Conservation (phyloP, 257 asterid genomes). For the Nicotiana sylvestris region DNA sequence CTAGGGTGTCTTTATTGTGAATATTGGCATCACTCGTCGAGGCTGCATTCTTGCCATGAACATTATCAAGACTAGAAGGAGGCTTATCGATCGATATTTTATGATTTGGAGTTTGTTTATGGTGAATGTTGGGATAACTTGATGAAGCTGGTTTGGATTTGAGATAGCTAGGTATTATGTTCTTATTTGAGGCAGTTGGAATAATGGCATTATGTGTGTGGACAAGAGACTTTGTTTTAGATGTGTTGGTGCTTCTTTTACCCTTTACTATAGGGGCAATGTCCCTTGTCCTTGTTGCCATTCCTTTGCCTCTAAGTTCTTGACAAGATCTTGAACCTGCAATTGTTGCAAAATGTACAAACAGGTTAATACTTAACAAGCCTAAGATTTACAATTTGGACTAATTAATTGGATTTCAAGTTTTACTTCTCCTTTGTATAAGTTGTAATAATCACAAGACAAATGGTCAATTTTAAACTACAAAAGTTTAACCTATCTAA, state of each 20-base stretch:
- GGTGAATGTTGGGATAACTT: background rate
- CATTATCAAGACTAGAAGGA: background rate
- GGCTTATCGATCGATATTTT: background rate
- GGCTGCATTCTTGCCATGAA: conserved; percentile 28
- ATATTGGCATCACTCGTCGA: conserved; percentile 8
- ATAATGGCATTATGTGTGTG: conserved; percentile 9
- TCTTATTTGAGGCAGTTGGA: conserved; percentile 26
- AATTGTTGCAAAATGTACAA: background rate
- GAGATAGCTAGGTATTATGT: conserved; percentile 42
- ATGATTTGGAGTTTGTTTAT: background rate
- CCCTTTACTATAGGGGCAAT: conserved; percentile 31
- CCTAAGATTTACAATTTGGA: no score
- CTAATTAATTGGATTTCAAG: no score
- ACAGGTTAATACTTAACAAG: background rate
- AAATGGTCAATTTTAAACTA: no score
- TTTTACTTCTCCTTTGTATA: no score
- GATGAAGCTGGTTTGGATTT: conserved; percentile 30
- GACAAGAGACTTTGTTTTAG: conserved; percentile 23
- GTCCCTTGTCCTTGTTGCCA: conserved; percentile 58
- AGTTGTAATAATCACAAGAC: no score
- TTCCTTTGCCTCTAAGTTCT: conserved; percentile 16
- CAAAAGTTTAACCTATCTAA: no score
- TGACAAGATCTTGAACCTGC: background rate
- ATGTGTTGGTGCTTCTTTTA: conserved; percentile 45
- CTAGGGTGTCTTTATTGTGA: background rate